A percentile compares a stretch with the other conserved stretches of the same genome.
These are phyloP conservation scores for Leccinum arenicola DNA, from an alignment of 768 basidiomycete species.

Conservation along the genomic window DNA sequence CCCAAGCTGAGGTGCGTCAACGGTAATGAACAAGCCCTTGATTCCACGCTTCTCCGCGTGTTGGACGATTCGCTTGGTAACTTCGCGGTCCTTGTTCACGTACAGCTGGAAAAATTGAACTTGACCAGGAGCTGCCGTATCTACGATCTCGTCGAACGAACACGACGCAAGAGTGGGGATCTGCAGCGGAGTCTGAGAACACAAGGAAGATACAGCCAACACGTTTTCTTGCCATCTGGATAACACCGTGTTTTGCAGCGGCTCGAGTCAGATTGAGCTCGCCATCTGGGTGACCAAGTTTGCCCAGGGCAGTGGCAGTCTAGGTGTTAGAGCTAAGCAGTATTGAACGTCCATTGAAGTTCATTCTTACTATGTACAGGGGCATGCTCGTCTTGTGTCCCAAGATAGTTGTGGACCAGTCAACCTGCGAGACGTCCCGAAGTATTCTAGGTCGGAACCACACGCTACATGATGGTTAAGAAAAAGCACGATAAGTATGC, in stretches of 20 bases:
- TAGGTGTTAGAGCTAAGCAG: constrained; percentile 22
- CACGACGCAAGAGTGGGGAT: constrained; percentile 95
- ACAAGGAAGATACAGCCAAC: background rate
- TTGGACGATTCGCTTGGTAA: constrained; percentile 83
- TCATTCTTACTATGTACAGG: constrained; percentile 63
- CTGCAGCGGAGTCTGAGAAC: constrained; percentile 37
- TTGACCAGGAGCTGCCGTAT: constrained; percentile 77
- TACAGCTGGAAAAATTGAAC: constrained; percentile 84
- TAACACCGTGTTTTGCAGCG: constrained; percentile 73
- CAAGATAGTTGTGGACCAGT: constrained; percentile 81
- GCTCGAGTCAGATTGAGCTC: constrained; percentile 89
- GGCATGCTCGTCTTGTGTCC: constrained; percentile 76
- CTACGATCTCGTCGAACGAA: constrained; percentile 94
- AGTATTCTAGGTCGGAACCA: constrained; percentile 92
- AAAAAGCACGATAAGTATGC: background rate
- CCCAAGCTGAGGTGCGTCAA: constrained; percentile 95
- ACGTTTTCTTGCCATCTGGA: constrained; percentile 57
- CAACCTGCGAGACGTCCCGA: constrained; percentile 81
- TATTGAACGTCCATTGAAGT: background rate
- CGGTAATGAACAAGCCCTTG: constrained; percentile 94
- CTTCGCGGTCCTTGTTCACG: constrained; percentile 85
- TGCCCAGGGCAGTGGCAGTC: constrained; percentile 87
- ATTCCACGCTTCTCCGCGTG: constrained; percentile 90
- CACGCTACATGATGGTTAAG: constrained; percentile 41
- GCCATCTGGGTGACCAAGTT: constrained; percentile 94